Evolutionary conservation across 2,329 filamentous ascomycete species (phyloP), one percentile per base, ranked within the genome.

Genomic region (Sporothrix pseudoabietina): DNA sequence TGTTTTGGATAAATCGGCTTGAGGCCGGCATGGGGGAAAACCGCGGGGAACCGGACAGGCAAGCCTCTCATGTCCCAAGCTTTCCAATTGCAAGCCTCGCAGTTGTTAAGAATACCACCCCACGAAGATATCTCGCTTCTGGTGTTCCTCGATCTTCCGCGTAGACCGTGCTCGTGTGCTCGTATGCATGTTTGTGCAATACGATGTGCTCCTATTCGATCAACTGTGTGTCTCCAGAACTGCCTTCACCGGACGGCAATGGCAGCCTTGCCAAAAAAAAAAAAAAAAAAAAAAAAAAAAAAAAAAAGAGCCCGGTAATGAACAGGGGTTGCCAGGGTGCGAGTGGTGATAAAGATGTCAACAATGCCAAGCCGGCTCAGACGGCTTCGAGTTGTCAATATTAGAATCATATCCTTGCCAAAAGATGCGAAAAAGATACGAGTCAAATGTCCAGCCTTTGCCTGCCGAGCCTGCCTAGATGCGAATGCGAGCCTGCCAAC

Each of bases 351-450:
- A 14, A 19, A 26, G 35, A 22, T 35, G 4, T 30, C n/a, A 30
- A 68, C 44, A 68, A 52, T 68, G 65, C 65, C 65, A 68, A 68
- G 65, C 49, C 65, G 65, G 65, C 10, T 30, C 16, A 19, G 65
- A 52, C 65, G 65, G 65, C 65, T 68, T 68, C n/a, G n/a, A 5
- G 35, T 35, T 35, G 35, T 35, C 52, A 55, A 49, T 14, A 16
- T 7, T 66, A 39, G 39, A 26, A 47, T 30, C 61, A 39, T 30
- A 19, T 14, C 22, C 39, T 44, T 47, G 61, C 61, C 44, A 44
- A 35, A 12, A 12, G n/a, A 44, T 44, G n/a, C 26, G 26, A 22
- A 47, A 47, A 30, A 55, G 52, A 22, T 55, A 22, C 4, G 30
- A 14, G 52, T 55, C 9, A 19, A 19, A 19, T 49, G 14, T 49